Evolutionary conservation across 768 basidiomycete species (phyloP).

Genomic region (Mycena capillaripes): DNA sequence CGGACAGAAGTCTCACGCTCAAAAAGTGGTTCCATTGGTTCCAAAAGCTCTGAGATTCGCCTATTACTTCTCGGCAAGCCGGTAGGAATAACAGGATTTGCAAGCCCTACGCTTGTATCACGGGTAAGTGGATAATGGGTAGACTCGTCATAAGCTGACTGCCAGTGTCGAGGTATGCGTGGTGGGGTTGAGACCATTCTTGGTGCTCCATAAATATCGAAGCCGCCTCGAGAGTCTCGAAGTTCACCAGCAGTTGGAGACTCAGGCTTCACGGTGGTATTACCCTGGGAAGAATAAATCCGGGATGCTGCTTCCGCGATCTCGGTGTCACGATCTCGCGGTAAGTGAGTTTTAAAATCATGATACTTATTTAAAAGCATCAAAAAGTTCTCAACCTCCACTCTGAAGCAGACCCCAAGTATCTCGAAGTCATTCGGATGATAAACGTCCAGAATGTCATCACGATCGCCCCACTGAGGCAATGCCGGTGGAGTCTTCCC

Average conservation of each 20-base stretch:
- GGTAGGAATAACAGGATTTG: not conserved
- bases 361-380: not conserved
- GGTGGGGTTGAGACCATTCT: not conserved
- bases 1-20: not conserved
- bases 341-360: not conserved
- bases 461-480: not conserved
- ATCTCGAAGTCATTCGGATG: not conserved
- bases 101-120: not conserved
- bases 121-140: not conserved
- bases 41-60: not conserved
- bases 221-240: not conserved
- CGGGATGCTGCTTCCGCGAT: not conserved
- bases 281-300: not conserved
- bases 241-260: not conserved
- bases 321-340: not conserved
- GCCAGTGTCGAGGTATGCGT: not conserved
- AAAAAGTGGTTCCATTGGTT: not conserved
- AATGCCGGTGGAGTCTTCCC: not conserved
- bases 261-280: not conserved
- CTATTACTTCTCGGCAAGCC: not conserved
- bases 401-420: not conserved
- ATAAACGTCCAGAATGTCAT: not conserved
- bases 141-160: not conserved
- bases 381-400: not conserved
- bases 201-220: not conserved